A percentile compares a stretch with the other conserved stretches of the same genome.
Conservation (phyloP, 2,329 filamentous ascomycete species). For the Fusarium incarnatum region DNA sequence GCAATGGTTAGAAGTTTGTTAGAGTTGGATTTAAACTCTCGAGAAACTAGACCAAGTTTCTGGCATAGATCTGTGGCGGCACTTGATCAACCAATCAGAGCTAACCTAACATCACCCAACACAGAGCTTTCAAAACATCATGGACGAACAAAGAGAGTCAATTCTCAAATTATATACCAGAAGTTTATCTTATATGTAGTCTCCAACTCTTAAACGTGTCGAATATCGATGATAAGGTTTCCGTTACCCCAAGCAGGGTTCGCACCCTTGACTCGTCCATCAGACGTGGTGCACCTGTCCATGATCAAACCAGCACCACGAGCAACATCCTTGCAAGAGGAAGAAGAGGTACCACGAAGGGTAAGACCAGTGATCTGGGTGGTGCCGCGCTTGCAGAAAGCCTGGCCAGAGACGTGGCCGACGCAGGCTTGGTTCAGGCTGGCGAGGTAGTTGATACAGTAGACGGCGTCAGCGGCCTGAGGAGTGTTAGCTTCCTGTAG, state of each 20-base stretch:
- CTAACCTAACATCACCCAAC: accelerated
- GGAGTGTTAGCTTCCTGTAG: neutral
- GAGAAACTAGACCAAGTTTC: no score
- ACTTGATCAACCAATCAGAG: neutral
- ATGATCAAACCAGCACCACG: constrained; percentile 19
- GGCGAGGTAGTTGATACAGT: constrained; percentile 34
- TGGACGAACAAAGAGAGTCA: accelerated
- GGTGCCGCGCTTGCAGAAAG: constrained; percentile 25
- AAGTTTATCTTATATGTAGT: neutral
- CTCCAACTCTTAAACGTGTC: neutral
- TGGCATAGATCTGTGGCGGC: neutral
- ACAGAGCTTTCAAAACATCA: accelerated
- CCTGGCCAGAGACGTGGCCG: neutral
- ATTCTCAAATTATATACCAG: neutral
- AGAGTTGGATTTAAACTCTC: no score
- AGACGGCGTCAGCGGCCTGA: constrained; percentile 16
- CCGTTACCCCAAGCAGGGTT: constrained; percentile 27
- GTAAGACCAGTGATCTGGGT: constrained; percentile 17
- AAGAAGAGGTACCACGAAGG: neutral
- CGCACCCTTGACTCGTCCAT: constrained; percentile 1
- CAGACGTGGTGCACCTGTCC: neutral
- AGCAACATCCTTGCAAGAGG: constrained; percentile 24
- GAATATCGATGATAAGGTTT: constrained; percentile 20
- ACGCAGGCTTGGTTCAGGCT: constrained; percentile 18
- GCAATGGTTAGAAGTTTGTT: no score